Conservation (phyloP, 2,329 filamentous ascomycete species). For the Ilyonectria sp. region DNA sequence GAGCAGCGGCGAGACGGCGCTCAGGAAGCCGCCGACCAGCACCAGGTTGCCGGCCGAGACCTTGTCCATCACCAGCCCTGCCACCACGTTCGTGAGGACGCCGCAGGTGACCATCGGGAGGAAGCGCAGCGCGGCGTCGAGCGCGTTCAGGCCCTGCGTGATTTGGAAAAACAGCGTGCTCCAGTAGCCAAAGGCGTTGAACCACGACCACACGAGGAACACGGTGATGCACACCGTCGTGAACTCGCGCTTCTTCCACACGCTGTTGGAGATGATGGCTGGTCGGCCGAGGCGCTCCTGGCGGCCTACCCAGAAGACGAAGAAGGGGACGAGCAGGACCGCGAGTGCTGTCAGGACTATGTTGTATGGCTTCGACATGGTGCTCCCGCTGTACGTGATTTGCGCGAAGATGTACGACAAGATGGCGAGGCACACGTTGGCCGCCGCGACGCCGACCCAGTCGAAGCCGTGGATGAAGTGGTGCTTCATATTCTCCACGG, state of each 20-base stretch:
- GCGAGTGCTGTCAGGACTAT: constrained; percentile 25
- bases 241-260: constrained; percentile 70
- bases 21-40: constrained; percentile 12
- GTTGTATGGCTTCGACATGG: constrained; percentile 27
- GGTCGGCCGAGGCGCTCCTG: constrained; percentile 30
- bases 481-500: constrained; percentile 12
- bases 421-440: constrained; percentile 23
- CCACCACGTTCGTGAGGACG: constrained; percentile 18
- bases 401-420: constrained; percentile 31
- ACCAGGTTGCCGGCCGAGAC: constrained; percentile 21
- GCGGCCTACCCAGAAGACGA: constrained; percentile 31
- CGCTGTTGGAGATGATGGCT: constrained; percentile 65
- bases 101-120: constrained; percentile 22
- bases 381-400: constrained; percentile 20
- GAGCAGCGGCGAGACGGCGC: constrained; percentile 25
- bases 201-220: constrained; percentile 57
- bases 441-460: constrained; percentile 27
- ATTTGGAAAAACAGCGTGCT: constrained; percentile 31
- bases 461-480: constrained; percentile 27
- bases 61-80: constrained; percentile 22
- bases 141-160: constrained; percentile 17
- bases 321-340: constrained; percentile 23
- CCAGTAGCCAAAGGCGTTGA: constrained; percentile 61
- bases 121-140: constrained; percentile 22
- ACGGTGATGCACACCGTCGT: constrained; percentile 65